phyloP scores from a whole-genome alignment of 2,329 filamentous ascomycete species.

The Fusarium pseudograminearum region DNA sequence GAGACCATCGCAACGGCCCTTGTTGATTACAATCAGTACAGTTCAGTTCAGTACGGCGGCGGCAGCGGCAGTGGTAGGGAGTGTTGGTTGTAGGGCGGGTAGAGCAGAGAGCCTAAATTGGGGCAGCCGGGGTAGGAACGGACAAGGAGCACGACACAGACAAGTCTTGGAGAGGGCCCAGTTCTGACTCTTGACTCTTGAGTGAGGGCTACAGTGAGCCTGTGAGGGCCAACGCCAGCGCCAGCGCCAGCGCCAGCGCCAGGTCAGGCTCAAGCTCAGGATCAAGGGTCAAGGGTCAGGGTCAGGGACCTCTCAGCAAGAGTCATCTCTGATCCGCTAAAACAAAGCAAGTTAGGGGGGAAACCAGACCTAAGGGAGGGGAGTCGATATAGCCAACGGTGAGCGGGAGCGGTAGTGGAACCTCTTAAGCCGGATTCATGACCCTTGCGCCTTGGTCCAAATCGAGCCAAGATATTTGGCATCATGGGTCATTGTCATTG shows the following conservation, averaged over 20 bases:
- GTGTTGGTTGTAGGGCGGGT: neutral
- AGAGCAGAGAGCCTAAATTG: slow-evolving; percentile 5
- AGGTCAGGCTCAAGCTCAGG: neutral
- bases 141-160: slow-evolving; percentile 2
- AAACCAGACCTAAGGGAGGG: neutral
- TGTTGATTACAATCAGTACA: neutral
- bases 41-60: neutral
- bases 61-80: neutral
- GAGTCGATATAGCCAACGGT: slow-evolving; percentile 39
- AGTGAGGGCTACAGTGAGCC: neutral
- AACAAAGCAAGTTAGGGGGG: neutral
- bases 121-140: neutral
- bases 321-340: slow-evolving; percentile 1
- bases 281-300: slow-evolving; percentile 8
- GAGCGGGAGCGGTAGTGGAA: slow-evolving; percentile 40
- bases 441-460: slow-evolving; percentile 32
- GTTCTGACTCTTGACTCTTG: neutral
- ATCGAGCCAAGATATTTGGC: slow-evolving; percentile 35
- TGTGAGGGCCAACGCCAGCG: neutral
- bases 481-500: slow-evolving; percentile 20
- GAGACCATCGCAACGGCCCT: slow-evolving; percentile 30
- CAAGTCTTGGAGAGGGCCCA: slow-evolving; percentile 10
- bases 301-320: neutral
- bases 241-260: neutral
- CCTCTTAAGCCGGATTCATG: slow-evolving; percentile 17